Conservation (phyloP, 1,284 basidiomycete species). For the Apiotrichum akiyoshidainum region DNA sequence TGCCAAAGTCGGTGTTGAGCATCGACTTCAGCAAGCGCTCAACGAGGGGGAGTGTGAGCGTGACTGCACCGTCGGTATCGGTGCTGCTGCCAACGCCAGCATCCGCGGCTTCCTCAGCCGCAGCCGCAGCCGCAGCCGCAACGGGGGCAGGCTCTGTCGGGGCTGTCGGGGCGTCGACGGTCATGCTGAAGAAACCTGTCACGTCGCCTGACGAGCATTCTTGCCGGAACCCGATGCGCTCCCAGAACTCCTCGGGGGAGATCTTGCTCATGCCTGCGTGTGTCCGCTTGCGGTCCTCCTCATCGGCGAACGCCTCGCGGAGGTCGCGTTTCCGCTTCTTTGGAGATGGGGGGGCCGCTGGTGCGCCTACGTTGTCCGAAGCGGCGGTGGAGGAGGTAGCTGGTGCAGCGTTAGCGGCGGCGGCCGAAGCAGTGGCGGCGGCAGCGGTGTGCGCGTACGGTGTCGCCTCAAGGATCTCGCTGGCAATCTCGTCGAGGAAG, state of each 20-base stretch:
- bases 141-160: not conserved
- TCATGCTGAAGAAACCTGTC: constrained; percentile 75
- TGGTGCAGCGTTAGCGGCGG: constrained; percentile 45
- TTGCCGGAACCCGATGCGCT: constrained; percentile 88
- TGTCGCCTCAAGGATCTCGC: constrained; percentile 48
- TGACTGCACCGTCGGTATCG: not conserved
- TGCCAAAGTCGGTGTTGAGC: constrained; percentile 74
- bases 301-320: constrained; percentile 45
- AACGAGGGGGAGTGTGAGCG: constrained; percentile 64
- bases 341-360: constrained; percentile 2
- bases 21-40: constrained; percentile 66
- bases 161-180: not conserved
- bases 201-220: constrained; percentile 81
- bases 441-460: constrained; percentile 50
- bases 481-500: constrained; percentile 78
- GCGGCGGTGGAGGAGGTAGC: constrained; percentile 1
- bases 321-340: constrained; percentile 13
- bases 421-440: constrained; percentile 36
- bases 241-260: constrained; percentile 78
- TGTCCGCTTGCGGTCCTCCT: constrained; percentile 41
- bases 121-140: not conserved
- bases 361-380: not conserved
- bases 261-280: constrained; percentile 49
- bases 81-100: too few relatives aligned
- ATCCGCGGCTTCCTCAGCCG: not conserved